Base-by-base conservation (phyloP, 768 basidiomycete genomes). In the Auriscalpium vulgare region DNA sequence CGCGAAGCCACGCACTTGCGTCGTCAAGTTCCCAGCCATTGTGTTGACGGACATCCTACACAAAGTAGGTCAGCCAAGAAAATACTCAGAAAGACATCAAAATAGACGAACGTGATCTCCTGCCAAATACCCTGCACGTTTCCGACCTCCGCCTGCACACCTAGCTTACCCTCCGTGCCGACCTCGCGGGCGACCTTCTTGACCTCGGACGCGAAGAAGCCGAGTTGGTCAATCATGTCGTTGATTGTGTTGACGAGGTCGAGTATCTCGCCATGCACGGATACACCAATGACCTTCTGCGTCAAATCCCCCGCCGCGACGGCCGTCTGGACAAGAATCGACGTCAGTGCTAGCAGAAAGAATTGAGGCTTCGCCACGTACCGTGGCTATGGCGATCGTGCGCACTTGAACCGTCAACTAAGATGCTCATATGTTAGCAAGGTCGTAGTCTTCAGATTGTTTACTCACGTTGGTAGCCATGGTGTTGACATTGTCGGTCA, bases 101-200 rank as follows among this genome's bases (percentile, higher is more conserved):
- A 4, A 43, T 43, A 14, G 17, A 79, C 90, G 55, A 68, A 94
- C 90, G 95, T 97, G 69, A 99, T 98, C 69, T 95, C 94, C 65
- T 95, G 91, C 97, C 97, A 99, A 37, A 93, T 95, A 40, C 97
- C 97, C 67, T 97, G 92, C 7, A 98, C 90, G 56, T 94, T 91
- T 57, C 92, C 93, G 8, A 97, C 91, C 69, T 97, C 92, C 4
- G 97, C 97, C 66, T 97, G 95, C 0, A 95, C 97, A 62, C 97
- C 95, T 6, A 98, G 76, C 72, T 97, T 97, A n/a, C 97, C 95
- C 66, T 97, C 94, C 13, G 95, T 97, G 47, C 95, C 95, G 66
- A 99, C 95, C 70, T 99, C 95, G 37, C 93, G 77, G 2, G 97
- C 97, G 53, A 99, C 95, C 66, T 95, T 91, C 71, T 94, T 97